Evolutionary conservation across 2,329 filamentous ascomycete genomes (phyloP).

Genomic region (Rutstroemia sydowiana): DNA sequence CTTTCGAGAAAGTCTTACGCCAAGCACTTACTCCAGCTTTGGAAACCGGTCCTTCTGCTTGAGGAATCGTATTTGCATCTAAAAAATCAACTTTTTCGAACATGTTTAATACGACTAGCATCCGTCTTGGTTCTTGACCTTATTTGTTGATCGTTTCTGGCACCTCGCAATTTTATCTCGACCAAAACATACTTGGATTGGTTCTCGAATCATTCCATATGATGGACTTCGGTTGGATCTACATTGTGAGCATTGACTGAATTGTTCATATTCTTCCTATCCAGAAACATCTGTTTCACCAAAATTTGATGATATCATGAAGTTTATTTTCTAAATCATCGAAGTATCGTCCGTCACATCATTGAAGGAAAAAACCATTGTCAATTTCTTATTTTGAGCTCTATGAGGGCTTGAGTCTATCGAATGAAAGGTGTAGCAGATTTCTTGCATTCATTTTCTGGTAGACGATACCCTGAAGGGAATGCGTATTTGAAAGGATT

Average conservation of each 20-base stretch:
- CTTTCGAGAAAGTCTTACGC: conserved; percentile 42
- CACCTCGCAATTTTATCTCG: neutral
- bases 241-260: neutral
- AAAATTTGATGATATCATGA: conserved; percentile 12
- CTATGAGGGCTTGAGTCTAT: conserved; percentile 1
- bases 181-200: neutral
- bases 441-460: conserved; percentile 5
- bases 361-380: conserved; percentile 8
- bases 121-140: neutral
- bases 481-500: neutral
- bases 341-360: conserved; percentile 4
- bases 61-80: neutral
- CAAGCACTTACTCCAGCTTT: conserved; percentile 19
- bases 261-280: conserved; percentile 1
- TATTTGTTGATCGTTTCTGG: neutral
- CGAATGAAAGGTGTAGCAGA: neutral
- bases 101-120: neutral
- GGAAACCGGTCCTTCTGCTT: neutral
- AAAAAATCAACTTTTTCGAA: neutral
- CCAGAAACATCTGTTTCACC: neutral
- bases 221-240: neutral
- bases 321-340: neutral
- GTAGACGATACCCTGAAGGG: neutral
- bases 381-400: neutral
- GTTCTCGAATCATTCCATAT: neutral